A percentile compares a stretch with the other conserved stretches of the same genome.
Evolutionary conservation across 2,329 filamentous ascomycete species (phyloP).

Genomic region (Hypoxylon sp.): DNA sequence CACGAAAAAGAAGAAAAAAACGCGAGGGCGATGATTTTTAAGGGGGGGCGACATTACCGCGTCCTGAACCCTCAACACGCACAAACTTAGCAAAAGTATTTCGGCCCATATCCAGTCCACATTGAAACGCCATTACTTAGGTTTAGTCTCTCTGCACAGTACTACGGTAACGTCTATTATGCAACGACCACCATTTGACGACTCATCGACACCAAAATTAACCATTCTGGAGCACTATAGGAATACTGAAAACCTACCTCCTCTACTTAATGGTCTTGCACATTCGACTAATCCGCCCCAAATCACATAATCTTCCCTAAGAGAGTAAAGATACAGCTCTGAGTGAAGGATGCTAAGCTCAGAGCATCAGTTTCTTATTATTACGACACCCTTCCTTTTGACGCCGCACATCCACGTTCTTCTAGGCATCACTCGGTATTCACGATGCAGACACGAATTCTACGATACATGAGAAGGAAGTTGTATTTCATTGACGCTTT

Average conservation of each 20-base stretch:
- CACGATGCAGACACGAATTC: constrained; percentile 14
- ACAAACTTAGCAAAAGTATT: neutral
- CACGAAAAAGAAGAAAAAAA: neutral
- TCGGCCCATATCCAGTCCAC: neutral
- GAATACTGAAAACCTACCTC: neutral
- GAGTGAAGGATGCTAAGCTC: neutral
- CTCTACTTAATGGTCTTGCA: neutral
- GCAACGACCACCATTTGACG: neutral
- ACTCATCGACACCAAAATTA: neutral
- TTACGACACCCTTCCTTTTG: neutral
- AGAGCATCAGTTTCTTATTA: constrained; percentile 1
- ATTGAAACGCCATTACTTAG: neutral
- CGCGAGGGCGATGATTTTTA: neutral
- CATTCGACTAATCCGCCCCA: neutral
- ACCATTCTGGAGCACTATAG: neutral
- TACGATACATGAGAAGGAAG: constrained; percentile 10
- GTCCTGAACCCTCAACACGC: neutral
- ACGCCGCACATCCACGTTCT: neutral
- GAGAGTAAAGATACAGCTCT: neutral
- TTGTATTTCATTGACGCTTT: constrained; percentile 12
- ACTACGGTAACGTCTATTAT: neutral
- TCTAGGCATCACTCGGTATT: constrained; percentile 1
- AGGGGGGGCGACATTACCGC: neutral
- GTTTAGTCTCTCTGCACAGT: neutral
- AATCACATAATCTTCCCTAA: neutral